These are phyloP conservation scores for Posidonia oceanica DNA, from an alignment of 116 monocot species.

Conservation along the genomic window DNA sequence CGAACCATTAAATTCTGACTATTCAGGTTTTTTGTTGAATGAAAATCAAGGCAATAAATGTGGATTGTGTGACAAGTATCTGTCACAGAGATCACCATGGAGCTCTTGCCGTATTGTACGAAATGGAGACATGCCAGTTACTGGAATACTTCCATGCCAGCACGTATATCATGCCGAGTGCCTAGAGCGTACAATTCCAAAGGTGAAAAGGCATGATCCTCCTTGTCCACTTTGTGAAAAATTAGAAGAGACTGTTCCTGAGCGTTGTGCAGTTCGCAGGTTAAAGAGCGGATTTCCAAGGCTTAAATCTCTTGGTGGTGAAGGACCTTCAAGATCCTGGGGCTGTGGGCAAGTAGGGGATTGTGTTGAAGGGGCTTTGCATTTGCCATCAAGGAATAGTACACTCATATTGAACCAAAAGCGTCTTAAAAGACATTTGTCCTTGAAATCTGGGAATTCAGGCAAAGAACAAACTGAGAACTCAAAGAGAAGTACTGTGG, in stretches of 20 bases:
- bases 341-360: conserved; percentile 34
- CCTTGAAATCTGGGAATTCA: conserved; percentile 18
- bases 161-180: conserved; percentile 67
- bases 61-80: conserved; percentile 36
- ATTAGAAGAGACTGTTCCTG: conserved; percentile 12
- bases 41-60: conserved; percentile 21
- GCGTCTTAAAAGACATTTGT: conserved; percentile 21
- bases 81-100: conserved; percentile 57
- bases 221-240: conserved; percentile 44
- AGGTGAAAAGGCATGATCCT: conserved; percentile 28
- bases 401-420: conserved; percentile 7
- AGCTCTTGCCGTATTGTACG: conserved; percentile 35
- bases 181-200: conserved; percentile 40
- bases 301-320: conserved; percentile 29
- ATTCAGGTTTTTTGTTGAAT: background rate
- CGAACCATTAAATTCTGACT: background rate
- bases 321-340: conserved; percentile 47
- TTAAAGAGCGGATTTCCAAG: conserved; percentile 29
- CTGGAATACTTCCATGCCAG: conserved; percentile 41
- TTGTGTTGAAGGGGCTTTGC: conserved; percentile 30
- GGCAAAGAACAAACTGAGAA: conserved; percentile 20
- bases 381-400: conserved; percentile 15
- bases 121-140: conserved; percentile 46
- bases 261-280: conserved; percentile 36
- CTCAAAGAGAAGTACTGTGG: conserved; percentile 7